These are phyloP conservation scores for Lactuca saligna DNA, from an alignment of 129 eudicot species.

Conservation along the genomic window DNA sequence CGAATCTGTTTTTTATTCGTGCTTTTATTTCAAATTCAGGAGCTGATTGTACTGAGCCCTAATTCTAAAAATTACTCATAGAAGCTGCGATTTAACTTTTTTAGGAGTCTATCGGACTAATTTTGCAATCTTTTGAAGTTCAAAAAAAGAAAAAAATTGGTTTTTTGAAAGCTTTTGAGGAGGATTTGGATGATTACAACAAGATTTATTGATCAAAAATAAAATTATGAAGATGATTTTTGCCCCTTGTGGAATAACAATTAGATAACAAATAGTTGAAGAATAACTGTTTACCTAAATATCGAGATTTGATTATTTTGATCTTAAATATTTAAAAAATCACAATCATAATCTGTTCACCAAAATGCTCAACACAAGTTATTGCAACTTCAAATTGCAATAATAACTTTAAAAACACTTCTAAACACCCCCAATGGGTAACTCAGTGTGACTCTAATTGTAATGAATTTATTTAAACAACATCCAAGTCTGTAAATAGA, in stretches of 20 bases:
- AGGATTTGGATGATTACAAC: background rate
- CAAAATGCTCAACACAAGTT: no score
- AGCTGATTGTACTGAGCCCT: constrained; percentile 6
- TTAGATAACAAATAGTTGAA: no score
- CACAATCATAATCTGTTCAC: no score
- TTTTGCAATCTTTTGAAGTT: background rate
- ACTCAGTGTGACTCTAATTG: background rate
- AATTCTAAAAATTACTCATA: background rate
- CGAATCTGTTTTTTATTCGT: constrained; percentile 7
- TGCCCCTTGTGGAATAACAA: no score
- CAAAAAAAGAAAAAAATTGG: no score
- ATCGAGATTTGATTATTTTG: background rate
- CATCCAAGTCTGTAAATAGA: background rate
- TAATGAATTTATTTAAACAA: background rate
- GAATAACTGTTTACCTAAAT: no score
- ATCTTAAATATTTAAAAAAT: no score
- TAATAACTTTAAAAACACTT: background rate
- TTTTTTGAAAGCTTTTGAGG: background rate
- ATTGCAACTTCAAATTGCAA: no score
- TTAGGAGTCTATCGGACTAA: background rate
- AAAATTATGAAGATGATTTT: background rate
- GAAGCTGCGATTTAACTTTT: background rate
- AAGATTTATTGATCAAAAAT: background rate
- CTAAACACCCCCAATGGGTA: background rate
- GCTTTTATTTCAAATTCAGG: background rate